Evolutionary conservation across 306 rosid genomes (phyloP).

Genomic region (Trifolium dubium): DNA sequence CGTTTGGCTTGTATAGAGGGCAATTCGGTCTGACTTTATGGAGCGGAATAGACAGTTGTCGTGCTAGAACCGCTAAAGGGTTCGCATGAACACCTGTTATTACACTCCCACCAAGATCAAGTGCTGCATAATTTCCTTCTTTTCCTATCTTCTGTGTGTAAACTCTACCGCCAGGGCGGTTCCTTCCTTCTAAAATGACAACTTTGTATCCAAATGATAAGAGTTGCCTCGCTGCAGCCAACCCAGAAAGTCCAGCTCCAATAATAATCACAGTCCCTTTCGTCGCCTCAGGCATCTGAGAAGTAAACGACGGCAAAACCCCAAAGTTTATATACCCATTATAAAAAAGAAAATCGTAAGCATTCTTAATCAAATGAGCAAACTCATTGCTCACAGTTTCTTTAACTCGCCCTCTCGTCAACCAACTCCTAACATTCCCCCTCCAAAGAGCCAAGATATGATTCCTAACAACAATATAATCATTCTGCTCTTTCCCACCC

Average conservation of each 20-base stretch:
- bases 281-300: slow-evolving; percentile 65
- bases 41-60: slow-evolving; percentile 91
- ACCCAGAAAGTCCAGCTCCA: slow-evolving; percentile 96
- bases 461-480: slow-evolving; percentile 89
- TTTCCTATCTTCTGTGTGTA: slow-evolving; percentile 84
- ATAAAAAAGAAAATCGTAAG: slow-evolving; percentile 74
- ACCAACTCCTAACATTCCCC: slow-evolving; percentile 77
- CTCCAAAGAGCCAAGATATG: slow-evolving; percentile 93
- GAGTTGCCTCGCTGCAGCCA: slow-evolving; percentile 95
- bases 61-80: slow-evolving; percentile 92
- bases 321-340: slow-evolving; percentile 93
- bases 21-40: slow-evolving; percentile 92
- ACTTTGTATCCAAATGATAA: slow-evolving; percentile 86
- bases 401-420: slow-evolving; percentile 70
- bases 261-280: slow-evolving; percentile 78
- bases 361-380: slow-evolving; percentile 79
- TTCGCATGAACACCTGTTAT: slow-evolving; percentile 96
- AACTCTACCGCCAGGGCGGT: slow-evolving; percentile 93
- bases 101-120: slow-evolving; percentile 93
- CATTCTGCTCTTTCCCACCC: slow-evolving; percentile 95
- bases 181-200: slow-evolving; percentile 81
- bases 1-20: slow-evolving; percentile 86
- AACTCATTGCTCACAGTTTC: slow-evolving; percentile 82
- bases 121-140: slow-evolving; percentile 65
- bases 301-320: slow-evolving; percentile 66